These are phyloP conservation scores for Podospora didyma DNA, from an alignment of 495 filamentous ascomycete genomes.

Conservation along the genomic window DNA sequence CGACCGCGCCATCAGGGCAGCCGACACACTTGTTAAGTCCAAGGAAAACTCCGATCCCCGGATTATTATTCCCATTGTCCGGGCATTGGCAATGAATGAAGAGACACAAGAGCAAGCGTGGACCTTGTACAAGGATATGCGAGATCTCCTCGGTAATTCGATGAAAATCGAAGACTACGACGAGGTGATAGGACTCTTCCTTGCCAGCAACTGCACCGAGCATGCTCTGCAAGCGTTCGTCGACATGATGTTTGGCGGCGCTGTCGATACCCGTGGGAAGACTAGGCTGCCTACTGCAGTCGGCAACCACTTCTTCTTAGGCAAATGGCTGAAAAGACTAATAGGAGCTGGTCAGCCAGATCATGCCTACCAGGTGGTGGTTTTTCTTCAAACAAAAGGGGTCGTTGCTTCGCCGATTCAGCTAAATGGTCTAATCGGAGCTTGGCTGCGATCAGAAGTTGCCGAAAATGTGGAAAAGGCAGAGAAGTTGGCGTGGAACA, in stretches of 20 bases:
- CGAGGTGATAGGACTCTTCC: conserved; percentile 57
- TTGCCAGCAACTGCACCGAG: conserved; percentile 55
- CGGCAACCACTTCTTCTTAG: conserved; percentile 75
- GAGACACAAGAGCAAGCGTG: conserved; percentile 52
- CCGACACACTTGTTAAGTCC: conserved; percentile 51
- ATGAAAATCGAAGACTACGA: conserved; percentile 78
- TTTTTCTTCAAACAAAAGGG: conserved; percentile 62
- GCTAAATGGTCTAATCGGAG: conserved; percentile 71
- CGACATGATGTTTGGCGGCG: conserved; percentile 74
- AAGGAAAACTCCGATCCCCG: conserved; percentile 47
- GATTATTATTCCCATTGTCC: conserved; percentile 64
- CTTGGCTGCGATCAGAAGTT: conserved; percentile 62
- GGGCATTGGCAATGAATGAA: conserved; percentile 35
- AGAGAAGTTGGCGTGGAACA: conserved; percentile 68
- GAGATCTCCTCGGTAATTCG: conserved; percentile 50
- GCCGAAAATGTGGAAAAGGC: conserved; percentile 54
- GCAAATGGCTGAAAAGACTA: conserved; percentile 76
- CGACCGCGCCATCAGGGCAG: conserved; percentile 60
- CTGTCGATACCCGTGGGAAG: conserved; percentile 38
- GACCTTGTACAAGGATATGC: conserved; percentile 61
- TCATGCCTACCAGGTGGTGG: conserved; percentile 63
- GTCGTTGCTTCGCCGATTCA: conserved; percentile 63
- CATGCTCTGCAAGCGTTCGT: conserved; percentile 70
- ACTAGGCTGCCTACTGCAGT: conserved; percentile 54
- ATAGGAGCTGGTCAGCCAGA: conserved; percentile 68